These are phyloP conservation scores for Ramaria rubella DNA, from an alignment of 768 basidiomycete species.

Conservation along the genomic window DNA sequence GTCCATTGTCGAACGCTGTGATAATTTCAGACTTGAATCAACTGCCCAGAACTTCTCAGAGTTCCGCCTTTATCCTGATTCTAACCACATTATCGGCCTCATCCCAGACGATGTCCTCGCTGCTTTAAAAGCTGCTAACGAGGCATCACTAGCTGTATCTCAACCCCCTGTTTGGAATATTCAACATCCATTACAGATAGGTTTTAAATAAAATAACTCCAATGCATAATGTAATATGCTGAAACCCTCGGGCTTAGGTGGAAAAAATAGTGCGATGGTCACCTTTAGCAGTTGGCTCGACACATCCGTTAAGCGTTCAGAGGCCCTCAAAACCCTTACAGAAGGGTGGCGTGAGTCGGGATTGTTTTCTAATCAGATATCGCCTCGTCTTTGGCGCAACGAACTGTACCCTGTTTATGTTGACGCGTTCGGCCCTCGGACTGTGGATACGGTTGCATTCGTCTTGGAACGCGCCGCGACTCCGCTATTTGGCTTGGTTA, in stretches of 20 bases:
- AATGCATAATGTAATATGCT: neutral
- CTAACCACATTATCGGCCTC: slow-evolving; percentile 44
- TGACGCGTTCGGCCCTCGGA: slow-evolving; percentile 54
- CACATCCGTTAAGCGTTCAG: slow-evolving; percentile 53
- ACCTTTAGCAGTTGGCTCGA: slow-evolving; percentile 48
- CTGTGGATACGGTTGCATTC: slow-evolving; percentile 52
- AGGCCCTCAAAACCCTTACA: slow-evolving; percentile 57
- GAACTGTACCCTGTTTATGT: slow-evolving; percentile 79
- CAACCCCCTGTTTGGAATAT: slow-evolving; percentile 38
- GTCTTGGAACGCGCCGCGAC: slow-evolving; percentile 87
- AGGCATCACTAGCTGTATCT: slow-evolving; percentile 47
- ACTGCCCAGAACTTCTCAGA: slow-evolving; percentile 44
- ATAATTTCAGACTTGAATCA: slow-evolving; percentile 54
- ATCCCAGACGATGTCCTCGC: slow-evolving; percentile 27
- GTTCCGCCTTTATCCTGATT: slow-evolving; percentile 45
- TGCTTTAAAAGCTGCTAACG: slow-evolving; percentile 23
- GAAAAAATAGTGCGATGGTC: slow-evolving; percentile 19
- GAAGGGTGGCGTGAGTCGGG: slow-evolving; percentile 68
- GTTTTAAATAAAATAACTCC: neutral
- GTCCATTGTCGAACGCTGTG: slow-evolving; percentile 59
- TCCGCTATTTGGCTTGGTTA: slow-evolving; percentile 81
- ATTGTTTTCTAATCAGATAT: slow-evolving; percentile 58
- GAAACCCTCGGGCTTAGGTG: neutral
- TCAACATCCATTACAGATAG: slow-evolving; percentile 20
- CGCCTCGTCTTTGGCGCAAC: slow-evolving; percentile 73